These are phyloP conservation scores for Lipomyces lipofer DNA, from an alignment of 805 yeast species.

Conservation along the genomic window DNA sequence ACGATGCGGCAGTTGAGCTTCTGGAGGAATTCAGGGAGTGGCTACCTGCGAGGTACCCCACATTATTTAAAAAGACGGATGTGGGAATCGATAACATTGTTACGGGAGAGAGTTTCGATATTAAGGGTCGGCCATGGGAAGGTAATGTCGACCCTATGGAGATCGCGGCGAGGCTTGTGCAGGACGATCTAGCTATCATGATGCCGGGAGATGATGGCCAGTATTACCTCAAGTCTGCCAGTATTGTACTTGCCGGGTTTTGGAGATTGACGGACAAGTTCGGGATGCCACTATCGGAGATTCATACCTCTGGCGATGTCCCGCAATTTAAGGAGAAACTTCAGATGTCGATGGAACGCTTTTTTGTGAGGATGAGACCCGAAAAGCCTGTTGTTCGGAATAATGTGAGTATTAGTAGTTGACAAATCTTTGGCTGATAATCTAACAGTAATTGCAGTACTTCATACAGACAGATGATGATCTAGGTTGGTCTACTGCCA, in stretches of 20 bases:
- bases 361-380: constrained; percentile 55
- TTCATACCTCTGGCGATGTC: constrained; percentile 68
- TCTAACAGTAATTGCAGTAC: constrained; percentile 39
- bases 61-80: constrained; percentile 47
- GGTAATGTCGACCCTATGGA: constrained; percentile 54
- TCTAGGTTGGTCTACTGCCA: constrained; percentile 64
- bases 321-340: constrained; percentile 63
- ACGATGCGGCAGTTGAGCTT: constrained; percentile 54
- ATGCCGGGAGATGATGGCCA: constrained; percentile 59
- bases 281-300: constrained; percentile 54
- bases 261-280: constrained; percentile 67
- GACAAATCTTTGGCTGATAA: background rate
- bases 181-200: constrained; percentile 70
- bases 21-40: constrained; percentile 54
- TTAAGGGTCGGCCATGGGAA: constrained; percentile 39
- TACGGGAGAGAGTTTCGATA: constrained; percentile 53
- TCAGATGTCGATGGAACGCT: constrained; percentile 64
- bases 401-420: constrained; percentile 27
- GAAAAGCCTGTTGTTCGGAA: constrained; percentile 69
- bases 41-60: constrained; percentile 61
- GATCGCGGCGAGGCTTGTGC: constrained; percentile 58
- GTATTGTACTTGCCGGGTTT: constrained; percentile 63
- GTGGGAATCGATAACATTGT: constrained; percentile 52
- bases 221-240: constrained; percentile 59
- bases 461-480: constrained; percentile 64